Evolutionary conservation across 2,329 filamentous ascomycete species (phyloP).

Genomic region (Fusarium sp.): DNA sequence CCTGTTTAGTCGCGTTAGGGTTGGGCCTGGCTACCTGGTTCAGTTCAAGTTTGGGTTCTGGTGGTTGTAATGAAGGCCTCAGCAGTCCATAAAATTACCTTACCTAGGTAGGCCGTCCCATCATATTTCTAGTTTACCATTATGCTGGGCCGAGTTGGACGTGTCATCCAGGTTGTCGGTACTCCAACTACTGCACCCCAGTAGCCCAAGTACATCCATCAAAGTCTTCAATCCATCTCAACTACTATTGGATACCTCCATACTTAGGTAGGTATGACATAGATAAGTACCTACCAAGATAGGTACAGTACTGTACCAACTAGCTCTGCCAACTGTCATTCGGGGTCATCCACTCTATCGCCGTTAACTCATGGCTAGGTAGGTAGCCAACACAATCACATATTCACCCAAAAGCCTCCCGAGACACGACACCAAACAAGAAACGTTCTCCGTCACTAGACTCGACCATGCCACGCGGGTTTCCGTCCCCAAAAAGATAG

Average conservation of each 20-base stretch:
- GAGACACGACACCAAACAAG: slow-evolving; percentile 25
- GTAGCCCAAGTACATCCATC: no score
- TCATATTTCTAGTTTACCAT: slow-evolving; percentile 11
- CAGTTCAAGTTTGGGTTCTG: slow-evolving; percentile 22
- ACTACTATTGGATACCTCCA: no score
- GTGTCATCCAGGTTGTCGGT: slow-evolving; percentile 20
- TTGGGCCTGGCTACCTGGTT: no score
- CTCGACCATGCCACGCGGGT: slow-evolving; percentile 36
- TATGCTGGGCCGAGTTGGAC: slow-evolving; percentile 8
- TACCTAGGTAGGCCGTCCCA: no score
- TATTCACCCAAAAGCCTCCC: slow-evolving; percentile 12
- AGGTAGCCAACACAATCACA: slow-evolving; percentile 12
- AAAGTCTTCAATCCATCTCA: no score
- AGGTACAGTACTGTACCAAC: no score
- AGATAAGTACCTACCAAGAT: no score
- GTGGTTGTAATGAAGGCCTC: slow-evolving; percentile 29
- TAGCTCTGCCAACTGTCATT: background rate
- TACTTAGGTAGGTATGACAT: no score
- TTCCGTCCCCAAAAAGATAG: slow-evolving; percentile 31
- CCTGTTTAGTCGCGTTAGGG: background rate
- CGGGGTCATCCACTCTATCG: no score
- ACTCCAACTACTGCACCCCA: background rate
- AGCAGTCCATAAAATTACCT: background rate
- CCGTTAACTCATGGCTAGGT: background rate
- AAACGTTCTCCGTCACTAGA: slow-evolving; percentile 21